A percentile compares a stretch with the other conserved stretches of the same genome.
Conservation (phyloP, 345 rosid species). For the Euphorbia tirucalli region DNA sequence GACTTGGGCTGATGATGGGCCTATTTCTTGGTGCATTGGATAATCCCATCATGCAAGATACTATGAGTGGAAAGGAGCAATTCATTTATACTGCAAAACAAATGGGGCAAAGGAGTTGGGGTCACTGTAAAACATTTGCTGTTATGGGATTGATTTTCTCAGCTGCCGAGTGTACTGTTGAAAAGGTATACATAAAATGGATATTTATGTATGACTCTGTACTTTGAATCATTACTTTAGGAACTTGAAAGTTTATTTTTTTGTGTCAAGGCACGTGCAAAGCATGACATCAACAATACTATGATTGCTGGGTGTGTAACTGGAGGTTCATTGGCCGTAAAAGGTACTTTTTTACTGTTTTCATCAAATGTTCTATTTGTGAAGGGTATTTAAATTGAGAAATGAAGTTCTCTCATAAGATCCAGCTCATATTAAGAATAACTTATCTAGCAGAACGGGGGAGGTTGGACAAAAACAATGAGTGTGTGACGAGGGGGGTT, state of each 20-base stretch:
- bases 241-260: slow-evolving; percentile 4
- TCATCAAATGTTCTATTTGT: neutral
- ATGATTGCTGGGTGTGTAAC: slow-evolving; percentile 90
- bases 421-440: neutral
- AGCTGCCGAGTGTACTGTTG: slow-evolving; percentile 81
- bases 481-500: neutral
- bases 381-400: neutral
- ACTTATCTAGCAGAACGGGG: neutral
- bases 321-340: slow-evolving; percentile 81
- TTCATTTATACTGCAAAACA: slow-evolving; percentile 67
- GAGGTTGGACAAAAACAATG: neutral
- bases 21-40: slow-evolving; percentile 80
- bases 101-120: slow-evolving; percentile 88
- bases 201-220: neutral
- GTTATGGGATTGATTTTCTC: slow-evolving; percentile 92
- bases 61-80: slow-evolving; percentile 79
- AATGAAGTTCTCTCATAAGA: slow-evolving; percentile 3
- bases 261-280: slow-evolving; percentile 65
- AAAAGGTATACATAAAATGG: slow-evolving; percentile 55
- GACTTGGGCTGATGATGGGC: slow-evolving; percentile 86
- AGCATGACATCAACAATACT: slow-evolving; percentile 77
- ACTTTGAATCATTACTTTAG: neutral
- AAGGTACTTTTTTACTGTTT: slow-evolving; percentile 44
- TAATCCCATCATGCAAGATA: slow-evolving; percentile 69
- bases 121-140: slow-evolving; percentile 80